A percentile compares a stretch with the other conserved stretches of the same genome.
Evolutionary conservation across 106 monocot genomes (phyloP).

Genomic region (Cymbidium sinense): DNA sequence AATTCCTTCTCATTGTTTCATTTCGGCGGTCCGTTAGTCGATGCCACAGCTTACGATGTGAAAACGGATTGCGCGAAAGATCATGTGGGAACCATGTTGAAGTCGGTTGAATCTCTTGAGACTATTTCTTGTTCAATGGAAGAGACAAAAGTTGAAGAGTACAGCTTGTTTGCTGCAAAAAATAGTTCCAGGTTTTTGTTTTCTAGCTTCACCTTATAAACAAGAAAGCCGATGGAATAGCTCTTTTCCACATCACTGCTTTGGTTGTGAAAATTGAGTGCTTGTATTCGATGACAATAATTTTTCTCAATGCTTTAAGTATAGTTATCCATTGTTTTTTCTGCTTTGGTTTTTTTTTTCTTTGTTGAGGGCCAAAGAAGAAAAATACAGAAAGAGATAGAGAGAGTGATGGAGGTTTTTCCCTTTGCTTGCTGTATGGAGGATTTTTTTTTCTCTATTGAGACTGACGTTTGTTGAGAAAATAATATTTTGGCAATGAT

Average conservation of each 20-base stretch:
- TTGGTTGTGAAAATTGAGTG: constrained; percentile 9
- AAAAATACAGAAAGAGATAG: background rate
- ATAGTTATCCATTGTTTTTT: background rate
- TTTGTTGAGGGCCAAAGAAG: background rate
- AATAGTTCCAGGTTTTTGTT: constrained; percentile 55
- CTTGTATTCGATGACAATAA: constrained; percentile 27
- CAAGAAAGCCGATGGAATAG: constrained; percentile 1
- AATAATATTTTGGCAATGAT: background rate
- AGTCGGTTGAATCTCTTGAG: constrained; percentile 5
- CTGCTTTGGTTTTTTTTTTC: background rate
- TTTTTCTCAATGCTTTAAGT: constrained; percentile 1
- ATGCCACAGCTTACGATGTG: constrained; percentile 16
- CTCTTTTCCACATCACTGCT: constrained; percentile 4
- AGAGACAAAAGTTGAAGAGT: constrained; percentile 51
- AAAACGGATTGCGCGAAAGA: constrained; percentile 18
- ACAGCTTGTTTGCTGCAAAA: constrained; percentile 68
- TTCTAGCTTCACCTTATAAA: constrained; percentile 36
- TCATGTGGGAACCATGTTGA: constrained; percentile 10
- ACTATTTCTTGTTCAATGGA: constrained; percentile 30
- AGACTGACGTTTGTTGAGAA: background rate
- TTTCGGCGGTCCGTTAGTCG: constrained; percentile 61
- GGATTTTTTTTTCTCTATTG: background rate
- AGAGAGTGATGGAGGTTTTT: background rate
- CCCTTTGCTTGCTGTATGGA: background rate
- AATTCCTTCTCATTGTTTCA: constrained; percentile 88